Base-by-base conservation (phyloP, 352 stramenopile species). In the Albugo candida region DNA sequence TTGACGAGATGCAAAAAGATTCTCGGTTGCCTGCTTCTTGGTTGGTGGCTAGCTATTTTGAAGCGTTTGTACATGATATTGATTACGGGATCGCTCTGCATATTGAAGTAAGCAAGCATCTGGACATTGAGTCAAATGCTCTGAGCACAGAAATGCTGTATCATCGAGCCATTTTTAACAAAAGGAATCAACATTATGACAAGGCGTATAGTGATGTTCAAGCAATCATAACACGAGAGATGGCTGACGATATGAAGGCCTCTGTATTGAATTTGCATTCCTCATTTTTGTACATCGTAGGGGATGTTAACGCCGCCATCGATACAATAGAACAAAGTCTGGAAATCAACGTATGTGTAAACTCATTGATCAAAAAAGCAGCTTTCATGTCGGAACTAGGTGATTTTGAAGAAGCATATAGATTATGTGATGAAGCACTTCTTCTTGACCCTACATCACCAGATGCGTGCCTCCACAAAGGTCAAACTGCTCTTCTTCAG, bases 41-140 rank as follows among this genome's bases (percentile, higher is more conserved):
- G 77, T 64, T 91, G 20, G 73, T 86, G 31, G 51, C 81, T 10
- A 91, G 77, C 58, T 91, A 91, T 60, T 87, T 91, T 54, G 70
- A 84, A 39, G 72, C 72, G 27, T 87, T 91, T 34, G 71, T 82
- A 54, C 72, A 85, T 45, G 77, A 91, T 42, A 61, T 60, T 10
- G 75, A 91, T 51, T 64, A 75, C 43, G 60, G 61, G 17, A 60
- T 67, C 8, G 61, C 67, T 24, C 52, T 85, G 12, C 61, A 72
- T 11, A 70, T 68, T 21, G 69, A 83, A 31, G 72, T 86, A 34
- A 63, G 60, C n/a, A 84, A 83, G 54, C 65, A 60, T 35, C 44
- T 65, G 16, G 46, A 45, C 5, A 34, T 59, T 0, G 47, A 70
- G n/a, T 40, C 56, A 10, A n/a, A 35, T 0, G 67, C 81, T 1